These are phyloP conservation scores for Lachancea sp. DNA, from an alignment of 805 yeast species.

Conservation along the genomic window DNA sequence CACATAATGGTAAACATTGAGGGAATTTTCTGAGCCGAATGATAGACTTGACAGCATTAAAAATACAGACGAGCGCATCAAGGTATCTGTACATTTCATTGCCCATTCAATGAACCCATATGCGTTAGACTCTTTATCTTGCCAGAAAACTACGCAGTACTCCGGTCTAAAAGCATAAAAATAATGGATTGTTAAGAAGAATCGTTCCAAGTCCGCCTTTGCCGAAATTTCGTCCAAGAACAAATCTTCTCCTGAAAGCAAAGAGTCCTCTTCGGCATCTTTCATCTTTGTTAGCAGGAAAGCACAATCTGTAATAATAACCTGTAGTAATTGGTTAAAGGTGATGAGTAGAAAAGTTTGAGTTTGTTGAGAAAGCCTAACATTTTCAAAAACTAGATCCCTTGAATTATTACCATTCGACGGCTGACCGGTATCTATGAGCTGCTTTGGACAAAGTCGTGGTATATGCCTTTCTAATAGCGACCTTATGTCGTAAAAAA, in stretches of 20 bases:
- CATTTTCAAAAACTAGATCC: constrained; percentile 9
- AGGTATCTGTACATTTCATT: constrained; percentile 66
- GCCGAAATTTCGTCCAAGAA: constrained; percentile 59
- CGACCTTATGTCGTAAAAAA: constrained; percentile 59
- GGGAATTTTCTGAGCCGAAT: constrained; percentile 49
- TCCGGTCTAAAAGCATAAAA: constrained; percentile 58
- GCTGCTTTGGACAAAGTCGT: constrained; percentile 43
- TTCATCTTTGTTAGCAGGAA: constrained; percentile 58
- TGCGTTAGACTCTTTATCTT: constrained; percentile 54
- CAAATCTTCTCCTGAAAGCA: constrained; percentile 51
- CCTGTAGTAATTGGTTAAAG: constrained; percentile 46
- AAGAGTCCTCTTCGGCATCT: constrained; percentile 68
- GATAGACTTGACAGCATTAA: constrained; percentile 73
- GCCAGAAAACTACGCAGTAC: constrained; percentile 60
- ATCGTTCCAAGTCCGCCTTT: constrained; percentile 81
- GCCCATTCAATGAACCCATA: constrained; percentile 89
- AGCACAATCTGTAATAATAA: constrained; percentile 58
- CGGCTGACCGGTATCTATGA: constrained; percentile 39
- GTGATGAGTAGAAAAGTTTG: constrained; percentile 34
- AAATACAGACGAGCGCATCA: constrained; percentile 77
- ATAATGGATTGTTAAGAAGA: constrained; percentile 68
- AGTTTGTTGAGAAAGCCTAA: constrained; percentile 23
- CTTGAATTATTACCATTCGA: constrained; percentile 1
- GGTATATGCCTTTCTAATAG: constrained; percentile 65
- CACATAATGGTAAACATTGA: constrained; percentile 45